Evolutionary conservation across 768 basidiomycete species (phyloP).

Genomic region (Boletus eberwhitei): DNA sequence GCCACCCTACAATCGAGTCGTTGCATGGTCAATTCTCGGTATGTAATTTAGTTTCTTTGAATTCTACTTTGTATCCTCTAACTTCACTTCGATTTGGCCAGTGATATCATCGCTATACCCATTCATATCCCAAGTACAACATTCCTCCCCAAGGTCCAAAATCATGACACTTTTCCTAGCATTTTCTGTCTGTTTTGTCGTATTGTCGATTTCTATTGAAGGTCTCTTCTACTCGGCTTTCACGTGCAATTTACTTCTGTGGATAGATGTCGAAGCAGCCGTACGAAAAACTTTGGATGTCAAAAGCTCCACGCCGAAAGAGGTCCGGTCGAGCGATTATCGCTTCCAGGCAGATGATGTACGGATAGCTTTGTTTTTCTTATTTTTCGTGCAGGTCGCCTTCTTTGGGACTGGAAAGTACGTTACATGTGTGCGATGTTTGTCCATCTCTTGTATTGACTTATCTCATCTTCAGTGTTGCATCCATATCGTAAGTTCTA

Average conservation of each 20-base stretch:
- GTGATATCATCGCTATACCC: constrained; percentile 51
- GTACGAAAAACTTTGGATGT: constrained; percentile 7
- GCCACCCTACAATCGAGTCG: constrained; percentile 53
- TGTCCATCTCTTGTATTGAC: neutral
- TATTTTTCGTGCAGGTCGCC: constrained; percentile 84
- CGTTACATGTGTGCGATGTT: constrained; percentile 25
- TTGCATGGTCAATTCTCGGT: constrained; percentile 69
- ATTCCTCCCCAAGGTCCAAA: constrained; percentile 45
- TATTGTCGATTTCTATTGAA: constrained; percentile 80
- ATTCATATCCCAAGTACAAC: constrained; percentile 37
- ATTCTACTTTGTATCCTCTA: neutral
- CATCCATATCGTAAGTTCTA: constrained; percentile 71
- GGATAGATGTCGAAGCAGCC: constrained; percentile 62
- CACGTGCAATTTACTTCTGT: constrained; percentile 55
- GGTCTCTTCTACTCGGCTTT: constrained; percentile 77
- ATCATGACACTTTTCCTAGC: constrained; percentile 64
- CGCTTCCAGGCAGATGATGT: constrained; percentile 59
- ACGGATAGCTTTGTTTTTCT: constrained; percentile 73
- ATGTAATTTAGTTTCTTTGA: constrained; percentile 16
- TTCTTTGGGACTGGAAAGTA: constrained; percentile 87
- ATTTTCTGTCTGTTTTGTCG: constrained; percentile 71
- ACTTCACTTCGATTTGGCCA: constrained; percentile 34
- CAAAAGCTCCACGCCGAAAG: constrained; percentile 4
- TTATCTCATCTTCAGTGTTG: constrained; percentile 46
- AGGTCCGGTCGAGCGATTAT: constrained; percentile 25